Conservation (phyloP, 371 early-diverging fungal genomes). For the Choanephora cucurbitarum region DNA sequence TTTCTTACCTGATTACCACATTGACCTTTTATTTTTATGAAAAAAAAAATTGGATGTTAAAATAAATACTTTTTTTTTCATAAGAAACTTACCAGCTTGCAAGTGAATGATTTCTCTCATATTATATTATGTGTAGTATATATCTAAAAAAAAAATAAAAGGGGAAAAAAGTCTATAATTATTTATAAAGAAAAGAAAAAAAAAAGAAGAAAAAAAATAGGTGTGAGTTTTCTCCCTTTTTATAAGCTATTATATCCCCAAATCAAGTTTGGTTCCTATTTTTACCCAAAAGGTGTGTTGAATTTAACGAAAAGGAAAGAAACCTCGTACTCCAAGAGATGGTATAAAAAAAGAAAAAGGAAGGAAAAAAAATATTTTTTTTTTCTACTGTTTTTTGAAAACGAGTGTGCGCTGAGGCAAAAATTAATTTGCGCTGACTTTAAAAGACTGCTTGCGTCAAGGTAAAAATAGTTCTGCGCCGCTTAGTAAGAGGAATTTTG, state of each 20-base stretch:
- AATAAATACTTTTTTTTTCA: not conserved
- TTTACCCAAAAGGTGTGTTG: slow-evolving; percentile 11
- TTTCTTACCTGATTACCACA: slow-evolving; percentile 80
- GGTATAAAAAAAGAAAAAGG: too few relatives aligned
- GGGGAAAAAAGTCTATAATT: not conserved
- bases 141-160: not conserved
- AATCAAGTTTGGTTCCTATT: not conserved
- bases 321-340: slow-evolving; percentile 13
- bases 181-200: slow-evolving; percentile 2
- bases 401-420: not conserved
- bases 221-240: slow-evolving; percentile 2
- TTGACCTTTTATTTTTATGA: slow-evolving; percentile 63
- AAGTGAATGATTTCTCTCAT: slow-evolving; percentile 99
- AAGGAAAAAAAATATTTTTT: not conserved
- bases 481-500: too few relatives aligned
- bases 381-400: not conserved
- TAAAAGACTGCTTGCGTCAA: too few relatives aligned
- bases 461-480: too few relatives aligned
- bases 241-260: slow-evolving; percentile 8
- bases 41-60: not conserved
- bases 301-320: slow-evolving; percentile 17
- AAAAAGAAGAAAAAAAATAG: slow-evolving; percentile 7
- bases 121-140: not conserved
- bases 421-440: too few relatives aligned
- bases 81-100: slow-evolving; percentile 77